Conservation (phyloP, 257 asterid species). For the Solanum tarijense region DNA sequence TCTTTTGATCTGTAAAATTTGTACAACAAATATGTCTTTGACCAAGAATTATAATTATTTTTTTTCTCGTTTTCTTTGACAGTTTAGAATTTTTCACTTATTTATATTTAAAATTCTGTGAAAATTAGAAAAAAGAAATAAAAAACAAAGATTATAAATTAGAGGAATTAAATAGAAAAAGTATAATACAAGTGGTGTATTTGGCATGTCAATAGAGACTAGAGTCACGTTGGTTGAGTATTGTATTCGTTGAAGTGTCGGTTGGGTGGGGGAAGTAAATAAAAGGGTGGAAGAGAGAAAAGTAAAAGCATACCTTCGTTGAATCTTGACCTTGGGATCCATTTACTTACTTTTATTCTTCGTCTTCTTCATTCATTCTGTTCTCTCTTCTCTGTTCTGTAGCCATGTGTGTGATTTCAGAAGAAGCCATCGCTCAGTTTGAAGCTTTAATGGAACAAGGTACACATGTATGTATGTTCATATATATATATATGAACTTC, state of each 20-base stretch:
- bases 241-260: neutral
- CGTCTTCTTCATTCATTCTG: neutral
- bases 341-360: neutral
- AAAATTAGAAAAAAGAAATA: too few species aligned
- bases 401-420: slow-evolving; percentile 55
- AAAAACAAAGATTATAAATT: too few species aligned
- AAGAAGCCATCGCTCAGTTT: slow-evolving; percentile 49
- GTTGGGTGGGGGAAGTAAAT: neutral
- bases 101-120: too few species aligned
- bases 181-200: neutral
- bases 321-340: slow-evolving; percentile 23
- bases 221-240: neutral
- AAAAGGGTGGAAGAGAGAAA: neutral
- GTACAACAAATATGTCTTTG: neutral
- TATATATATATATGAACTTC: neutral
- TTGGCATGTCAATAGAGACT: neutral
- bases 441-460: slow-evolving; percentile 52
- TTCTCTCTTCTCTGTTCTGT: neutral
- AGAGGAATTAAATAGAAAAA: too few species aligned
- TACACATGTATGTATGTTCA: neutral
- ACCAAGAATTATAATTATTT: neutral
- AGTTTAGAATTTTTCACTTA: too few species aligned
- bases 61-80: neutral
- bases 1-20: neutral
- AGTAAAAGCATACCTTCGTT: slow-evolving; percentile 18